Evolutionary conservation across 306 rosid genomes (phyloP), one percentile per base, ranked within the genome.

Genomic region (Glycine soja): DNA sequence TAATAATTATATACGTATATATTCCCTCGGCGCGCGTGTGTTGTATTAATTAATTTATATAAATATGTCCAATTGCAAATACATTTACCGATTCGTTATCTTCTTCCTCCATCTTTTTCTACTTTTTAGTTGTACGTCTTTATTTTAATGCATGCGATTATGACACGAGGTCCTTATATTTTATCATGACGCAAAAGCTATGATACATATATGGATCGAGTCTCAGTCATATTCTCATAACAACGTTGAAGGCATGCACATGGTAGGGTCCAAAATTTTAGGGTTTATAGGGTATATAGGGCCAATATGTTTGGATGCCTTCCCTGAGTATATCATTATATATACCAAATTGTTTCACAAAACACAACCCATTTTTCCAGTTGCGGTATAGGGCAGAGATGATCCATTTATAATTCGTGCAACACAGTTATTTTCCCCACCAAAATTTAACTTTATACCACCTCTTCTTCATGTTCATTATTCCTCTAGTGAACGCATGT

Each of bases 181-280:
- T 83, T 76, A 78, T 78, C 64, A 72, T 47, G 43, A 72, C 6
- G 59, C 30, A 59, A 78, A 83, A 78, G 72, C 80, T 72, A 65
- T 12, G 13, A 9, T 2, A 47, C 4, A 34, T 77, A 57, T 4
- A 62, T 76, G 65, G 66, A 42, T 42, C 2, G 18, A 62, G 48
- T 45, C 62, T 24, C 9, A 7, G 18, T 66, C 68, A 65, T 73
- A 63, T 61, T 62, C 67, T 18, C 15, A 24, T 46, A 10, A 42
- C 72, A 72, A 56, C 34, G 80, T 52, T 77, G 48, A 64, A 74
- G 84, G 76, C 14, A 40, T 1, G 72, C 86, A 86, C 89, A 82
- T 86, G 84, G 86, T 79, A 75, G 86, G 84, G 82, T 56, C 82
- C 73, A 61, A 16, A 1, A 19, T 70, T 13, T 14, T 63, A 32